These are phyloP conservation scores for Tulasnella sp. DNA, from an alignment of 768 basidiomycete species.

Conservation along the genomic window DNA sequence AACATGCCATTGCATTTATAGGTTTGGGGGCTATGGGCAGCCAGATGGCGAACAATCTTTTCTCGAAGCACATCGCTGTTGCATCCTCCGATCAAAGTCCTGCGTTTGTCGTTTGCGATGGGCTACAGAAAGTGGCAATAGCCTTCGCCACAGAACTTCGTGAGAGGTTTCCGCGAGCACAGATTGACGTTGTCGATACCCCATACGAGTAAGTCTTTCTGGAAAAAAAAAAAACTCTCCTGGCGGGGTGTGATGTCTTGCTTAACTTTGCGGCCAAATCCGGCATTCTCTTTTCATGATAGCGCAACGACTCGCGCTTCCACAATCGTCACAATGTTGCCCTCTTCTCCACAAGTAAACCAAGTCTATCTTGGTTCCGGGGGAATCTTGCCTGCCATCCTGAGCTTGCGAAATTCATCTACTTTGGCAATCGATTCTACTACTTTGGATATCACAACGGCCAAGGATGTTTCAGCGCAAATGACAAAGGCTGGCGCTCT, in stretches of 20 bases:
- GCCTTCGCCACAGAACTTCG: slow-evolving; percentile 46
- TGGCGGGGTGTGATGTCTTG: no score
- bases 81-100: slow-evolving; percentile 6
- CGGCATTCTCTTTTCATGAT: not conserved
- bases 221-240: not conserved
- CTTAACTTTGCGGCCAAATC: no score
- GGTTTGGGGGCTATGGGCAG: slow-evolving; percentile 82
- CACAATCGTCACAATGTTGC: slow-evolving; percentile 80
- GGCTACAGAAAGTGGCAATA: slow-evolving; percentile 39
- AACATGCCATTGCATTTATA: slow-evolving; percentile 47
- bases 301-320: slow-evolving; percentile 23
- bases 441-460: slow-evolving; percentile 69
- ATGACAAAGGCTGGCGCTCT: slow-evolving; percentile 44
- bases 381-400: slow-evolving; percentile 10
- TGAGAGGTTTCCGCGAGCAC: slow-evolving; percentile 44
- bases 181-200: slow-evolving; percentile 42
- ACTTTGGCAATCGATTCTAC: slow-evolving; percentile 76
- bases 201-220: slow-evolving; percentile 55
- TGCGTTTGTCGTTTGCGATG: slow-evolving; percentile 69
- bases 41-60: slow-evolving; percentile 76
- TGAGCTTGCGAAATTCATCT: slow-evolving; percentile 47
- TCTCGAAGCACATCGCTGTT: slow-evolving; percentile 48
- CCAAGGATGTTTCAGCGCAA: slow-evolving; percentile 46
- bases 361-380: slow-evolving; percentile 45
- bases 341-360: slow-evolving; percentile 78